A percentile compares a stretch with the other conserved stretches of the same genome.
Conservation (phyloP, 768 basidiomycete genomes). For the Xerocomellus intermedius region DNA sequence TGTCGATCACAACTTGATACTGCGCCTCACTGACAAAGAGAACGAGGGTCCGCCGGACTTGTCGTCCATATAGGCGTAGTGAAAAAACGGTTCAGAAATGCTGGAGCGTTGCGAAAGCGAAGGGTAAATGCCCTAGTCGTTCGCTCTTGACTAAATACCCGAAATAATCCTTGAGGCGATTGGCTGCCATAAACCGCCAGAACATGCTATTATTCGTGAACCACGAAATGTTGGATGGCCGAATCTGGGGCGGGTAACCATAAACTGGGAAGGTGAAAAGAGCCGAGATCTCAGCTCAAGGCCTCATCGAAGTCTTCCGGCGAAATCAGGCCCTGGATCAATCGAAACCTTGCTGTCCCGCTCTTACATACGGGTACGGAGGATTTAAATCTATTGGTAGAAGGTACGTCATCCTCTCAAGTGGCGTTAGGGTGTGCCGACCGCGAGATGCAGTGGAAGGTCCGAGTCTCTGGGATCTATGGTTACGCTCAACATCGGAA, state of each 20-base stretch:
- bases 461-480: not conserved
- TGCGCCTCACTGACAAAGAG: slow-evolving; percentile 13
- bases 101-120: not conserved
- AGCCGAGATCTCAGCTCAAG: not conserved
- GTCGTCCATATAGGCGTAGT: not conserved
- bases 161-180: not conserved
- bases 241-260: slow-evolving; percentile 7
- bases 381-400: not conserved
- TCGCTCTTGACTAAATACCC: slow-evolving; percentile 7
- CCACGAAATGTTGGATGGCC: not conserved
- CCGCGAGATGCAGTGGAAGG: not conserved
- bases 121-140: not conserved
- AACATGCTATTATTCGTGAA: not conserved
- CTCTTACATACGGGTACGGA: slow-evolving; percentile 1
- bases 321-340: not conserved
- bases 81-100: slow-evolving; percentile 7
- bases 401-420: not conserved
- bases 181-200: slow-evolving; percentile 11
- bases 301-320: not conserved
- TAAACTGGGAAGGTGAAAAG: not conserved
- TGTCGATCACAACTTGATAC: not conserved
- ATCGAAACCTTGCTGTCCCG: slow-evolving; percentile 15
- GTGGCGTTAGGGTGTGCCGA: not conserved
- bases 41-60: not conserved
- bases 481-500: not conserved